phyloP scores from a whole-genome alignment of 352 stramenopile genomes.

The Globisporangium sylvaticum region DNA sequence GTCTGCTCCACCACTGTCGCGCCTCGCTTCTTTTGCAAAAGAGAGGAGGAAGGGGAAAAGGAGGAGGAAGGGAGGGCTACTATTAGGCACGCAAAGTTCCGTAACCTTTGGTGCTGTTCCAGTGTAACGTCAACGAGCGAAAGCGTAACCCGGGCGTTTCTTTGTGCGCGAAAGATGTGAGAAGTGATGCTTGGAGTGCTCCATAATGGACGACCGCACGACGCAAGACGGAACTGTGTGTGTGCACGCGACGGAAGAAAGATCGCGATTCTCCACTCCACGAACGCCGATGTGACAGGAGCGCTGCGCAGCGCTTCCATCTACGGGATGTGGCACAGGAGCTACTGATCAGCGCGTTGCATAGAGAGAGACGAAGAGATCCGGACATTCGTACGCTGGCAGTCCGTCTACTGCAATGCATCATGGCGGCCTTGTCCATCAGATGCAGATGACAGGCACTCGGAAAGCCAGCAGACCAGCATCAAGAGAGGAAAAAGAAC shows the following conservation, averaged over 20 bases:
- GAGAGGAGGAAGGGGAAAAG: not conserved
- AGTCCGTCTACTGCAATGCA: not conserved
- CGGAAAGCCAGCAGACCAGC: not conserved
- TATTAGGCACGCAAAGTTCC: not conserved
- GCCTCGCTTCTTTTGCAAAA: not conserved
- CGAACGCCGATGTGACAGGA: not conserved
- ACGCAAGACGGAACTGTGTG: not conserved
- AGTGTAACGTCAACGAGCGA: not conserved
- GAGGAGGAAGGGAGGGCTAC: not conserved
- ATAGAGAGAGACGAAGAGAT: not conserved
- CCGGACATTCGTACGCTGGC: not conserved
- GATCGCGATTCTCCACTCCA: not conserved
- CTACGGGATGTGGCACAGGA: not conserved
- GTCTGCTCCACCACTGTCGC: not conserved
- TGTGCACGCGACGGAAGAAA: not conserved
- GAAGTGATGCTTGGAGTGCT: constrained; percentile 2
- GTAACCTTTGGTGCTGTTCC: not conserved
- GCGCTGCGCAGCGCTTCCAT: not conserved
- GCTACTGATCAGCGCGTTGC: not conserved
- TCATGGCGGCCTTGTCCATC: not conserved
- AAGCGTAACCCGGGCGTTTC: constrained; percentile 4
- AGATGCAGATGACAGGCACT: not conserved
- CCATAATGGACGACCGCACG: constrained; percentile 2
- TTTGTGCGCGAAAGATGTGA: constrained; percentile 1
- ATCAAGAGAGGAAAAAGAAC: not conserved